A percentile compares a stretch with the other conserved stretches of the same genome.
Conservation (phyloP, 129 eudicot species). For the Oenanthe sinensis region DNA sequence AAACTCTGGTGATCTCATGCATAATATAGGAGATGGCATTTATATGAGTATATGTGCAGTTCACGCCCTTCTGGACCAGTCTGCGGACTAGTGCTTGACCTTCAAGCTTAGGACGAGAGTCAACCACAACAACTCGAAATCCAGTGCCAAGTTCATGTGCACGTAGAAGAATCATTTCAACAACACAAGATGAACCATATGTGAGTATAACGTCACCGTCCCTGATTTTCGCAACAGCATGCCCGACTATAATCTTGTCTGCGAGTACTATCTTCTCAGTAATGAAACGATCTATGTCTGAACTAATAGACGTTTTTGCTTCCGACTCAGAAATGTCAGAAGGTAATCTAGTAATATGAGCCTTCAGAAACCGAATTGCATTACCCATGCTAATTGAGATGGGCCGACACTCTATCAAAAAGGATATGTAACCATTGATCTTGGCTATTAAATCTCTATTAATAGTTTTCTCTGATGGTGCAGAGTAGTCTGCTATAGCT, state of each 20-base stretch:
- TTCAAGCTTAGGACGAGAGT: constrained; percentile 92
- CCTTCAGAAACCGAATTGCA: constrained; percentile 71
- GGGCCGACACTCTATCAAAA: constrained; percentile 79
- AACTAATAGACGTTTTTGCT: constrained; percentile 50
- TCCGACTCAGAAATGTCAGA: constrained; percentile 55
- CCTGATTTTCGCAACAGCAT: constrained; percentile 72
- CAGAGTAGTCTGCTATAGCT: constrained; percentile 63
- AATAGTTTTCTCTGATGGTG: constrained; percentile 66
- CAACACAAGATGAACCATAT: constrained; percentile 59
- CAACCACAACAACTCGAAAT: constrained; percentile 83
- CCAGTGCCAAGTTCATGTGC: constrained; percentile 82
- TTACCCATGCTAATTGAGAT: constrained; percentile 95
- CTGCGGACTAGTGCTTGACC: constrained; percentile 71
- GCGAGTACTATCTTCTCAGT: constrained; percentile 71
- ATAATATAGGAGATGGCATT: constrained; percentile 82
- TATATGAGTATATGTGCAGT: constrained; percentile 83
- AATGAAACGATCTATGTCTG: constrained; percentile 64
- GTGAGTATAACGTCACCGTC: constrained; percentile 87
- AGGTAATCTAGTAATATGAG: constrained; percentile 49
- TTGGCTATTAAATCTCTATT: constrained; percentile 68
- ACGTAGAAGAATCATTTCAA: constrained; percentile 62
- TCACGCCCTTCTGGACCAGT: constrained; percentile 67
- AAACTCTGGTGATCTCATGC: constrained; percentile 82
- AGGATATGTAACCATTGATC: constrained; percentile 60
- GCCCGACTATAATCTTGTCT: constrained; percentile 54